A percentile compares a stretch with the other conserved stretches of the same genome.
Evolutionary conservation across 169 alveolate genomes (phyloP).

Genomic region (Plasmodium adleri): DNA sequence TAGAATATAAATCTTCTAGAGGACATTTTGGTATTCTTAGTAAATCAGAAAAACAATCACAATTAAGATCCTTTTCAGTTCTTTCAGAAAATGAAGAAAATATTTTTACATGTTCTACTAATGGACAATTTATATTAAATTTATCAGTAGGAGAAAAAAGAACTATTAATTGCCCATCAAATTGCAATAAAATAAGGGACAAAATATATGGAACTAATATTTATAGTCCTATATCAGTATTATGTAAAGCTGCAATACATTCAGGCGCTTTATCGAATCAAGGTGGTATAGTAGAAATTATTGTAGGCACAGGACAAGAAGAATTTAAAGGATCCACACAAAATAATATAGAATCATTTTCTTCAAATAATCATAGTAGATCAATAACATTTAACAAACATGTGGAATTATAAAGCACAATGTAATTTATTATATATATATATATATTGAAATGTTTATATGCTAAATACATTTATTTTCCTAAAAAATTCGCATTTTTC

Average conservation of each 20-base stretch:
- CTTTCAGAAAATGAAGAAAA: constrained; percentile 81
- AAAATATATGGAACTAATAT: constrained; percentile 83
- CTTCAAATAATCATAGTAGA: constrained; percentile 1
- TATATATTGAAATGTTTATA: not conserved
- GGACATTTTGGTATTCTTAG: constrained; percentile 84
- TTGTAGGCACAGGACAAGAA: constrained; percentile 22
- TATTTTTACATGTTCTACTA: constrained; percentile 81
- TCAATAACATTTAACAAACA: constrained; percentile 34
- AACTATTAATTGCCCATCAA: constrained; percentile 87
- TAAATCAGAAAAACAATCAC: constrained; percentile 78
- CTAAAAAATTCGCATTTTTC: not conserved
- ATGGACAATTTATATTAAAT: constrained; percentile 82
- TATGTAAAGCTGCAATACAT: constrained; percentile 93
- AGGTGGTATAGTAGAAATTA: constrained; percentile 81
- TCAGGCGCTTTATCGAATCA: constrained; percentile 83
- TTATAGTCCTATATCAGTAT: constrained; percentile 90
- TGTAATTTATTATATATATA: not conserved
- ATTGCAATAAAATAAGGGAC: constrained; percentile 84
- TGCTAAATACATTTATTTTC: not conserved
- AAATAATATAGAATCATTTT: constrained; percentile 37
- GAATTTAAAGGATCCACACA: constrained; percentile 60
- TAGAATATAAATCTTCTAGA: constrained; percentile 80
- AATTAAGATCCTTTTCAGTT: constrained; percentile 88
- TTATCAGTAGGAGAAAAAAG: constrained; percentile 84
- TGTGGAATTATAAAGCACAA: not conserved